These are phyloP conservation scores for Xylaria flabelliformis DNA, from an alignment of 495 filamentous ascomycete genomes.

Conservation along the genomic window DNA sequence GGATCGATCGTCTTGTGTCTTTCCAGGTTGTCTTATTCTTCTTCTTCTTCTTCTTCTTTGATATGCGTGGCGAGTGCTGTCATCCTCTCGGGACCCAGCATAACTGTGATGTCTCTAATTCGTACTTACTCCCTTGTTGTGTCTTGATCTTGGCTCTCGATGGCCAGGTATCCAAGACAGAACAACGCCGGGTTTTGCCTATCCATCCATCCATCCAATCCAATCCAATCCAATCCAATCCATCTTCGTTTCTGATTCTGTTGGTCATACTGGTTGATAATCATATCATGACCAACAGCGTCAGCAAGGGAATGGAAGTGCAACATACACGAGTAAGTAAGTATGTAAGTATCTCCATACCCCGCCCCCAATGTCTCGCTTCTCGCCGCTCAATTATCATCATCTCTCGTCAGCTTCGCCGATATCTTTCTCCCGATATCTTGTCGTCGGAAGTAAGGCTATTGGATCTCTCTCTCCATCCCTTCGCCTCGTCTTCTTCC, in stretches of 20 bases:
- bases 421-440: background rate
- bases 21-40: too few relatives aligned
- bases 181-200: background rate
- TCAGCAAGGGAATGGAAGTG: background rate
- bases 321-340: background rate
- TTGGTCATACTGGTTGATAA: conserved; percentile 23
- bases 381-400: background rate
- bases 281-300: conserved; percentile 21
- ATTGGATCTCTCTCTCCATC: background rate
- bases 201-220: background rate
- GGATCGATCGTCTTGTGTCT: background rate
- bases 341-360: too few relatives aligned
- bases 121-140: too few relatives aligned
- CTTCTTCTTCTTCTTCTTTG: too few relatives aligned
- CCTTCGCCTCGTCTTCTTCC: background rate
- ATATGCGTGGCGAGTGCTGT: background rate
- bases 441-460: background rate
- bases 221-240: too few relatives aligned
- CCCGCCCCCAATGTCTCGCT: background rate
- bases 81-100: background rate
- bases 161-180: too few relatives aligned
- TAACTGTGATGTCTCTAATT: background rate
- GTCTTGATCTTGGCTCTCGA: background rate
- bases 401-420: background rate
- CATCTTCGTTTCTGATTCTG: background rate